Conservation (phyloP, 2,329 filamentous ascomycete genomes). For the Graphilbum fragrans region DNA sequence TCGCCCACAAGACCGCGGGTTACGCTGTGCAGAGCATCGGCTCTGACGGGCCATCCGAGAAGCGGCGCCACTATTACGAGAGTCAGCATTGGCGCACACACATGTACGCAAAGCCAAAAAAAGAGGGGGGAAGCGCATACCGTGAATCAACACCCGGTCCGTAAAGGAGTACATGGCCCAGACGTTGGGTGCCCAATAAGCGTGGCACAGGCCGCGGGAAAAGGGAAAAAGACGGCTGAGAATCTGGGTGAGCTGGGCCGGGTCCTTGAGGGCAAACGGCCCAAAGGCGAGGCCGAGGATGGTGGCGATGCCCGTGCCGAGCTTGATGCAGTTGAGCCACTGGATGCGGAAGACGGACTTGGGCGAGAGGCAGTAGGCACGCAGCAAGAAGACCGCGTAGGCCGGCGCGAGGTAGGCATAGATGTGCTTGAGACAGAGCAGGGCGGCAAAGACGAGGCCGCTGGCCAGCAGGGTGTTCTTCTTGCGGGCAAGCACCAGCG, state of each 20-base stretch:
- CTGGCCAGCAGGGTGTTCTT: slow-evolving; percentile 64
- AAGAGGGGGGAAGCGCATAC: slow-evolving; percentile 49
- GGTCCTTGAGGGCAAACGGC: slow-evolving; percentile 65
- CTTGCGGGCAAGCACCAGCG: slow-evolving; percentile 69
- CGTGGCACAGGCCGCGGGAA: slow-evolving; percentile 84
- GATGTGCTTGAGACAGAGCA: slow-evolving; percentile 95
- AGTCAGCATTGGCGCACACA: slow-evolving; percentile 12
- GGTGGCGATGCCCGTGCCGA: slow-evolving; percentile 58
- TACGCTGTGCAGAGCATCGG: slow-evolving; percentile 70
- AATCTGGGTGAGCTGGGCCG: slow-evolving; percentile 67
- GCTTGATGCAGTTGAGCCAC: slow-evolving; percentile 70
- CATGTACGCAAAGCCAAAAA: background rate
- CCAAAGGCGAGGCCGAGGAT: slow-evolving; percentile 78
- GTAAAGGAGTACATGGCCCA: slow-evolving; percentile 95
- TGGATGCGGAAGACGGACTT: slow-evolving; percentile 65
- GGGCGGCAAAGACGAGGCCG: slow-evolving; percentile 68
- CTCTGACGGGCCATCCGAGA: slow-evolving; percentile 61
- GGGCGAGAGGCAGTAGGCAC: slow-evolving; percentile 74
- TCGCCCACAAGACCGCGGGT: slow-evolving; percentile 90
- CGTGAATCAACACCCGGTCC: slow-evolving; percentile 69
- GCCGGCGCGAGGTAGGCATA: slow-evolving; percentile 93
- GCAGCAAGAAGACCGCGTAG: slow-evolving; percentile 88
- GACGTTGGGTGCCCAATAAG: slow-evolving; percentile 95
- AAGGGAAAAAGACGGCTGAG: slow-evolving; percentile 84
- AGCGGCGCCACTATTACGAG: slow-evolving; percentile 61